Base-by-base conservation (phyloP, 2,329 filamentous ascomycete species). In the Xylariaceae sp. region DNA sequence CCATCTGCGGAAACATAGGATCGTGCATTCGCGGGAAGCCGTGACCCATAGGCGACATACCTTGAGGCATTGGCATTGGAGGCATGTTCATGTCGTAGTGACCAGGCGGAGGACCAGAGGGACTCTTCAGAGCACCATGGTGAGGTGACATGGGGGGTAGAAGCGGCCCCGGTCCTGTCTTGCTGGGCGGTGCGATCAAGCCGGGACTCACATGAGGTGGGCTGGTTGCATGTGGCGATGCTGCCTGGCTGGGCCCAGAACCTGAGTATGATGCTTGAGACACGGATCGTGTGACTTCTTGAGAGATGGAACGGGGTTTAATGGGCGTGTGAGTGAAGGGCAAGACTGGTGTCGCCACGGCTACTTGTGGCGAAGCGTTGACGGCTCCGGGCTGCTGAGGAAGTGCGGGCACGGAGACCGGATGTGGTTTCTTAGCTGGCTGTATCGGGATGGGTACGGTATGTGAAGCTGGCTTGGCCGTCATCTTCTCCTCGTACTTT, bases 291-390 rank as follows among this genome's bases (percentile, higher is more conserved):
- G 84, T 84, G 22, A 86, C 87, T 67, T 94, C 90, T 58, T 95
- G 90, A 9, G 90, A 94, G 43, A 83, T 73, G 55, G 92, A 89
- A 50, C 90, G 85, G 36, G 85, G 81, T 56, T 88, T 87, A 58
- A 84, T 87, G 9, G 91, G 89, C 12, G 89, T 92, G 5, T 90
- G 85, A 17, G 86, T 86, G 68, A 96, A 96, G 12, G 91, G 86
- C 43, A 96, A 73, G 22, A 84, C 86, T 7, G 94, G 93, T 33
- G 89, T 94, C 10, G 89, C 88, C 55, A 90, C 78, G 28, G 87
- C 75, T 46, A 93, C 81, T 66, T 90, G 89, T 7, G 93, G 93
- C 14, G 93, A 97, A 44, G 84, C 83, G 58, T 87, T 79, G 53
- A 74, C 78, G 31, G 81, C 75, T 48, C 80, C 70, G 42, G 81